A percentile compares a stretch with the other conserved stretches of the same genome.
Conservation (phyloP, 352 stramenopile species). For the Phytophthora macrochlamydospora region DNA sequence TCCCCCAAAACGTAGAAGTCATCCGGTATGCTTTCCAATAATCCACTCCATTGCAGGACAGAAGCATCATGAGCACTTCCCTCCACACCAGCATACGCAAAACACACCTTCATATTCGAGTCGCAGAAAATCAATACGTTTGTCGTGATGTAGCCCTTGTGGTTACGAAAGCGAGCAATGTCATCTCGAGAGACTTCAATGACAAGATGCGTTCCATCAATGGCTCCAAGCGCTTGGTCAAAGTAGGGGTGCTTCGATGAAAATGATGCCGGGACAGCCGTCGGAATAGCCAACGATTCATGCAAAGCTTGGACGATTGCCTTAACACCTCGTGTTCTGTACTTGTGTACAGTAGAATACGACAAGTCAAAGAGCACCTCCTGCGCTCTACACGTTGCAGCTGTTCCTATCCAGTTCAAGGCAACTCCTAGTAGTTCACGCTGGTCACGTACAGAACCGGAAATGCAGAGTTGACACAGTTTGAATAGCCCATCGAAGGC, state of each 20-base stretch:
- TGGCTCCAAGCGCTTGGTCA: constrained; percentile 10
- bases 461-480: constrained; percentile 1
- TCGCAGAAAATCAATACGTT: constrained; percentile 11
- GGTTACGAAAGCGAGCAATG: constrained; percentile 4
- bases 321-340: not conserved
- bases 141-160: constrained; percentile 10
- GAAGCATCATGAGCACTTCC: constrained; percentile 13
- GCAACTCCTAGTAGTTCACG: constrained; percentile 1
- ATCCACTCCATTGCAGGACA: constrained; percentile 3
- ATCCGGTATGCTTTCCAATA: constrained; percentile 1
- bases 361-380: constrained; percentile 8
- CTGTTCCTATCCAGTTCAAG: constrained; percentile 9
- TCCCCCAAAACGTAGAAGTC: constrained; percentile 7
- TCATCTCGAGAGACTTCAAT: not conserved
- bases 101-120: constrained; percentile 7
- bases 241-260: constrained; percentile 2
- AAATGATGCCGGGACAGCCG: not conserved
- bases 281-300: not conserved
- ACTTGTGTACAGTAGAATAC: constrained; percentile 12
- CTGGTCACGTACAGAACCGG: not conserved
- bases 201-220: constrained; percentile 12
- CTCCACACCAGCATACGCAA: constrained; percentile 7
- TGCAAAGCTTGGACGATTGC: not conserved
- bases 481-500: constrained; percentile 11
- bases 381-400: constrained; percentile 4